Evolutionary conservation across 306 rosid genomes (phyloP).

Genomic region (Cyamopsis tetragonoloba): DNA sequence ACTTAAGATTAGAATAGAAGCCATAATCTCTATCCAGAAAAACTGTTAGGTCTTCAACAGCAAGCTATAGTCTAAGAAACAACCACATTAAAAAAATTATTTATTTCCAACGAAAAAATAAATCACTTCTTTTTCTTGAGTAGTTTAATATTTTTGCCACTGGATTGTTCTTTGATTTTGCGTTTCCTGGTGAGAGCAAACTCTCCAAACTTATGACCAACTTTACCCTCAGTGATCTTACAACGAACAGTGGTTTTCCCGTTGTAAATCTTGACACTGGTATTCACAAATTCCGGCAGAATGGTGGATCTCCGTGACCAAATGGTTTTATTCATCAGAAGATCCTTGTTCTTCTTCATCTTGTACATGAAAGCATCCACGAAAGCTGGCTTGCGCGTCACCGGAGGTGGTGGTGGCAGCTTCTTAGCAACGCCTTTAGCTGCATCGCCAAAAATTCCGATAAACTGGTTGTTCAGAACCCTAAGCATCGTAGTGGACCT

Average conservation of each 20-base stretch:
- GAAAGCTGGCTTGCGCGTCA: constrained; percentile 21
- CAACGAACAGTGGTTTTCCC: constrained; percentile 38
- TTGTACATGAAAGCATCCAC: constrained; percentile 34
- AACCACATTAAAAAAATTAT: neutral
- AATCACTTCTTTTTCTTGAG: constrained; percentile 40
- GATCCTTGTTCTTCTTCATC: constrained; percentile 31
- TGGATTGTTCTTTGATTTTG: constrained; percentile 29
- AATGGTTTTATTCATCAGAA: constrained; percentile 32
- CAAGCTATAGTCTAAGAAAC: constrained; percentile 12
- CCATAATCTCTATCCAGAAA: neutral
- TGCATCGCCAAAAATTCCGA: constrained; percentile 20
- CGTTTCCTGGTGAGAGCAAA: constrained; percentile 44
- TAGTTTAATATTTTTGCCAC: constrained; percentile 32
- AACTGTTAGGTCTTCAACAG: neutral
- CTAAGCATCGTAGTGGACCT: constrained; percentile 27
- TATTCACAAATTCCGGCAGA: constrained; percentile 35
- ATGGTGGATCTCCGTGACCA: constrained; percentile 43
- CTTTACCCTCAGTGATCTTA: constrained; percentile 39
- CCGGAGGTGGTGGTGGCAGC: neutral
- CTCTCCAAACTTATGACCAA: constrained; percentile 41
- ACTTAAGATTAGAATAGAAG: neutral
- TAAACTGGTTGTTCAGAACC: constrained; percentile 29
- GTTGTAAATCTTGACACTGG: constrained; percentile 35
- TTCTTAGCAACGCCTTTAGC: constrained; percentile 3
- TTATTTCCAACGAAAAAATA: neutral